Percentiles rank a stretch among this genome's conserved stretches.
Conservation (phyloP, 352 stramenopile species). For the Pythium aphanidermatum region DNA sequence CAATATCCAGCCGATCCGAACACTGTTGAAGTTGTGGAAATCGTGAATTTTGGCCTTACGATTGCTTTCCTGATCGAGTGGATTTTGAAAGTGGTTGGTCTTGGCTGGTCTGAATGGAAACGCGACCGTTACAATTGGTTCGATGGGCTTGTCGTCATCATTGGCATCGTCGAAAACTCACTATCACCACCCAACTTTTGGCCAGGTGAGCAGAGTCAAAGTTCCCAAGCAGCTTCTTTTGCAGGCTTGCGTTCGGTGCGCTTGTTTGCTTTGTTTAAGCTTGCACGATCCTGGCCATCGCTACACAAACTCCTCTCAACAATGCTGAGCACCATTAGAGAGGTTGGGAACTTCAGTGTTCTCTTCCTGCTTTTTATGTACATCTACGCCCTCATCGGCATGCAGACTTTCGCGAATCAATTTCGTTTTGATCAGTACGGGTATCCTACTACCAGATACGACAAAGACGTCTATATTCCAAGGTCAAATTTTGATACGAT, state of each 20-base stretch:
- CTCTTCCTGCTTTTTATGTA: constrained; percentile 92
- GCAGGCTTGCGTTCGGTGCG: constrained; percentile 84
- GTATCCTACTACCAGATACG: constrained; percentile 26
- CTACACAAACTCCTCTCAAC: constrained; percentile 89
- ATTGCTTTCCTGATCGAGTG: constrained; percentile 46
- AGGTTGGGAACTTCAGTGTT: constrained; percentile 90
- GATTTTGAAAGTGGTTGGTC: constrained; percentile 66
- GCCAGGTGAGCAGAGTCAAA: not conserved
- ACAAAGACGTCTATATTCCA: constrained; percentile 30
- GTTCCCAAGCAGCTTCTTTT: constrained; percentile 30
- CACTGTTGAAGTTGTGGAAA: constrained; percentile 35
- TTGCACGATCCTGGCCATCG: constrained; percentile 87
- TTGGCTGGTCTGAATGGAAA: constrained; percentile 50
- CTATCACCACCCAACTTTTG: constrained; percentile 41
- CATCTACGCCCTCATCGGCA: constrained; percentile 89
- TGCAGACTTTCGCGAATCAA: constrained; percentile 91
- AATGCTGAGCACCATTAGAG: constrained; percentile 83
- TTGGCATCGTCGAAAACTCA: constrained; percentile 33
- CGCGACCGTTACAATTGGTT: constrained; percentile 77
- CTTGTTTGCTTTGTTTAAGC: constrained; percentile 88
- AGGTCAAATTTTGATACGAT: constrained; percentile 66
- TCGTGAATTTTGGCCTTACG: constrained; percentile 55
- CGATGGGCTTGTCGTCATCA: constrained; percentile 51
- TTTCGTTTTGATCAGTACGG: constrained; percentile 85
- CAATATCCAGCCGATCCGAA: constrained; percentile 54